phyloP scores from a whole-genome alignment of 106 monocot genomes.

The Dioscorea dumetorum region DNA sequence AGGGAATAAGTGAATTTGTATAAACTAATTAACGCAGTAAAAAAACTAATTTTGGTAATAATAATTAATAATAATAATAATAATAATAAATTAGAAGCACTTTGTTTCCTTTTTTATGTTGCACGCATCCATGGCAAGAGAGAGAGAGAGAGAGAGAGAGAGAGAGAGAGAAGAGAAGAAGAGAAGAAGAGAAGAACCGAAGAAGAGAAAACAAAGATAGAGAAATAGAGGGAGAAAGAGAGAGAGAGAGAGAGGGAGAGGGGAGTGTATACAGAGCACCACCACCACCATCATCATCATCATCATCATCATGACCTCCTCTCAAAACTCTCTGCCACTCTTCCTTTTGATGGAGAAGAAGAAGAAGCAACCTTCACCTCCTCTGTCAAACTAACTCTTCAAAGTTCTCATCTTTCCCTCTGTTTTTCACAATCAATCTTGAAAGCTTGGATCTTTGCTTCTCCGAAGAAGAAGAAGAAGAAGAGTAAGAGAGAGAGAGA shows the following conservation, averaged over 20 bases:
- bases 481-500: neutral
- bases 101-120: constrained; percentile 66
- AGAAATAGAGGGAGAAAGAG: too few relatives aligned
- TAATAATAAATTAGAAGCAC: neutral
- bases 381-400: too few relatives aligned
- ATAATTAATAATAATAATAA: too few relatives aligned
- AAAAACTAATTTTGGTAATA: too few relatives aligned
- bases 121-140: constrained; percentile 60
- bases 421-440: neutral
- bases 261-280: neutral
- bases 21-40: too few relatives aligned
- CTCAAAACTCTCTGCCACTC: too few relatives aligned
- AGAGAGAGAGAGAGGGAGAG: neutral
- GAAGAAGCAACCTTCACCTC: neutral
- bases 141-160: constrained; percentile 13
- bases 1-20: too few relatives aligned
- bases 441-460: neutral
- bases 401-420: neutral
- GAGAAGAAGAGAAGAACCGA: constrained; percentile 4
- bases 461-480: neutral
- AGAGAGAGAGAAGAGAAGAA: constrained; percentile 8
- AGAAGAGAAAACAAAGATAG: constrained; percentile 10
- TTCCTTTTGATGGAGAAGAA: neutral
- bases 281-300: too few relatives aligned
- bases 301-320: too few relatives aligned